phyloP scores from a whole-genome alignment of 371 early-diverging fungal species.

The Rhizopus delemar region DNA sequence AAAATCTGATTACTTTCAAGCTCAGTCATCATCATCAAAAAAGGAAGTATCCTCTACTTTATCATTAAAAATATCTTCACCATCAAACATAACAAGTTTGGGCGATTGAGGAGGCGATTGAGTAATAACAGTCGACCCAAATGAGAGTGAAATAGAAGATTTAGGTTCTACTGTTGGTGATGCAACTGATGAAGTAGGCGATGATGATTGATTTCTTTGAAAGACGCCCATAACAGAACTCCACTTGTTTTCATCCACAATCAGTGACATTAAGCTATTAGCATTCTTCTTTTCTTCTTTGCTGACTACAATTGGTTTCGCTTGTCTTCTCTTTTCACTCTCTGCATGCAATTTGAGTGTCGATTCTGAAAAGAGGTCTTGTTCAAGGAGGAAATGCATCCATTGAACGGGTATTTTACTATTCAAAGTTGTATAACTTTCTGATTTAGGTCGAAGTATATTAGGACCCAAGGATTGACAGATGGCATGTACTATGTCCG shows the following conservation, averaged over 20 bases:
- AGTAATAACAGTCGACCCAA: constrained; percentile 33
- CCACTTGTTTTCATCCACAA: constrained; percentile 30
- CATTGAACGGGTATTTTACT: constrained; percentile 56
- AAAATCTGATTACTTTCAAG: background rate
- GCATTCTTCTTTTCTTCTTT: constrained; percentile 8
- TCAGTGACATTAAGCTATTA: constrained; percentile 38
- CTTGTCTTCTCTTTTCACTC: constrained; percentile 42
- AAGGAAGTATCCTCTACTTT: constrained; percentile 17
- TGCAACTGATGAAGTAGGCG: background rate
- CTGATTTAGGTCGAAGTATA: constrained; percentile 53
- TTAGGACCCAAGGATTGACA: constrained; percentile 59
- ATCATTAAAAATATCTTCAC: constrained; percentile 20
- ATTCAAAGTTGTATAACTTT: constrained; percentile 53
- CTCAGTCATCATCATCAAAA: constrained; percentile 20
- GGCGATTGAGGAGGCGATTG: constrained; percentile 35
- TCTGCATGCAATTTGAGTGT: constrained; percentile 39
- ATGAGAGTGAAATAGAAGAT: constrained; percentile 19
- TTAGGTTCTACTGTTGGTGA: constrained; percentile 4
- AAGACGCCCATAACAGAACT: constrained; percentile 40
- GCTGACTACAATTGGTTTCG: constrained; percentile 30
- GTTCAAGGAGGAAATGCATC: constrained; percentile 52
- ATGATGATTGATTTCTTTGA: constrained; percentile 24
- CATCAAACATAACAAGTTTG: constrained; percentile 22
- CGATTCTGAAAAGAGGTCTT: constrained; percentile 37
- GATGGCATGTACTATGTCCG: constrained; percentile 19